Evolutionary conservation across 2,329 filamentous ascomycete genomes (phyloP).

Genomic region (Calonectria crousiana): DNA sequence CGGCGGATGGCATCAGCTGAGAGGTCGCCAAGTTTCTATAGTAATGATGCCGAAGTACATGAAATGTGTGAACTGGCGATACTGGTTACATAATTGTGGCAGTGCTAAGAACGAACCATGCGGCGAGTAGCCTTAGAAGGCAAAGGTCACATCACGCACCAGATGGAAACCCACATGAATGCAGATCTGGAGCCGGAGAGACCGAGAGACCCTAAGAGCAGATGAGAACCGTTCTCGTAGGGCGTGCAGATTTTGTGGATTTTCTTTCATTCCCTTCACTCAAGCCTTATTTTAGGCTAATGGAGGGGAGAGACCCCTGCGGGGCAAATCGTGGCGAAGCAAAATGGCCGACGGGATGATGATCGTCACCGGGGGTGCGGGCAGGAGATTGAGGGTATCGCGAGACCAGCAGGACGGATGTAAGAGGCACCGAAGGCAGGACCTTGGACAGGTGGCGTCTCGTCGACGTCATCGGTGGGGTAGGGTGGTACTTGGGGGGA

Average conservation of each 20-base stretch:
- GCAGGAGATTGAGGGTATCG: constrained; percentile 27
- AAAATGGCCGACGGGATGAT: constrained; percentile 9
- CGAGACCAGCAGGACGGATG: constrained; percentile 17
- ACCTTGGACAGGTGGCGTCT: constrained; percentile 18
- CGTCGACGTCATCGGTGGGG: constrained; percentile 25
- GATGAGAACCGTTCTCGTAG: not conserved
- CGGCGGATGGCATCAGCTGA: too few relatives aligned
- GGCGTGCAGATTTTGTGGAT: not conserved
- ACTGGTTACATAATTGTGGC: not conserved
- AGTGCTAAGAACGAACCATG: not conserved
- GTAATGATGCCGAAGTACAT: not conserved
- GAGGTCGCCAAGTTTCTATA: not conserved
- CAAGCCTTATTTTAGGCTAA: not conserved
- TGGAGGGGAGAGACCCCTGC: not conserved
- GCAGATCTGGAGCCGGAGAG: constrained; percentile 22
- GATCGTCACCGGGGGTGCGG: constrained; percentile 11
- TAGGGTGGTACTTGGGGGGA: not conserved
- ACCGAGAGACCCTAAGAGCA: constrained; percentile 1
- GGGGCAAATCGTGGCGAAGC: constrained; percentile 9
- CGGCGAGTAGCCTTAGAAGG: not conserved
- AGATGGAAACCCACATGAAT: not conserved
- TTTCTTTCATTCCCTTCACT: not conserved
- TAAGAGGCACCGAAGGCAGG: constrained; percentile 4
- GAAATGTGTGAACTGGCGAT: not conserved
- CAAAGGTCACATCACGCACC: not conserved